These are phyloP conservation scores for Suhomyces kilbournensis DNA, from an alignment of 805 yeast genomes.

Conservation along the genomic window DNA sequence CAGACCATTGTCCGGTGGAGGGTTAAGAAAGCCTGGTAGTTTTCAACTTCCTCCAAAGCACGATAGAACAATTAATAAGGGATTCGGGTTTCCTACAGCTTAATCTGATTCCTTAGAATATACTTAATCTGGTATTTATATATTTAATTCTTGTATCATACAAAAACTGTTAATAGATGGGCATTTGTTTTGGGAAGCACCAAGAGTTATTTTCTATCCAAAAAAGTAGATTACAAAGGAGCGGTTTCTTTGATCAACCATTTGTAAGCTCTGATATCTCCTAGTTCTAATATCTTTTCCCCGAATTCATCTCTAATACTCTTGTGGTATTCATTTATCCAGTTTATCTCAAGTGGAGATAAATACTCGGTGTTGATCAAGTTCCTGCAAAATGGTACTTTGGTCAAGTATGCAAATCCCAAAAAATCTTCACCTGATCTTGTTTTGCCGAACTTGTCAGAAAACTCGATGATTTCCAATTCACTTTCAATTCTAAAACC, in stretches of 20 bases:
- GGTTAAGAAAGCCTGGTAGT: conserved; percentile 32
- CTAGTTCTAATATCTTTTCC: conserved; percentile 44
- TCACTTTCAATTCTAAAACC: conserved; percentile 92
- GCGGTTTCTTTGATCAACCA: conserved; percentile 74
- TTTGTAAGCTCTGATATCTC: conserved; percentile 55
- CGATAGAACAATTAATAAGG: conserved; percentile 3
- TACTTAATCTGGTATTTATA: not conserved
- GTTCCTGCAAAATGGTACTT: conserved; percentile 38
- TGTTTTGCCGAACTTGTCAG: conserved; percentile 36
- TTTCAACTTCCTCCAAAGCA: conserved; percentile 29
- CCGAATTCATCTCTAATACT: conserved; percentile 32
- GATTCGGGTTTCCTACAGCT: not conserved
- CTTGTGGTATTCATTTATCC: conserved; percentile 41
- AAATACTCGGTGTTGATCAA: conserved; percentile 34
- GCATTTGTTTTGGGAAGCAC: not conserved
- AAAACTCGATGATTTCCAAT: conserved; percentile 51
- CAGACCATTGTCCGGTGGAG: conserved; percentile 9
- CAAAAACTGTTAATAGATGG: not conserved
- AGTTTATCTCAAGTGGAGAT: conserved; percentile 26
- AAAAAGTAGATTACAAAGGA: conserved; percentile 15
- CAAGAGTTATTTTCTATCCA: no score
- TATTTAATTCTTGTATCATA: conserved; percentile 2
- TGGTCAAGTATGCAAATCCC: conserved; percentile 40
- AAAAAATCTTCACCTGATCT: conserved; percentile 30
- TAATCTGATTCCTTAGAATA: conserved; percentile 22